Conservation (phyloP, 2,329 filamentous ascomycete genomes). For the Phaeophleospora eucalypticola region DNA sequence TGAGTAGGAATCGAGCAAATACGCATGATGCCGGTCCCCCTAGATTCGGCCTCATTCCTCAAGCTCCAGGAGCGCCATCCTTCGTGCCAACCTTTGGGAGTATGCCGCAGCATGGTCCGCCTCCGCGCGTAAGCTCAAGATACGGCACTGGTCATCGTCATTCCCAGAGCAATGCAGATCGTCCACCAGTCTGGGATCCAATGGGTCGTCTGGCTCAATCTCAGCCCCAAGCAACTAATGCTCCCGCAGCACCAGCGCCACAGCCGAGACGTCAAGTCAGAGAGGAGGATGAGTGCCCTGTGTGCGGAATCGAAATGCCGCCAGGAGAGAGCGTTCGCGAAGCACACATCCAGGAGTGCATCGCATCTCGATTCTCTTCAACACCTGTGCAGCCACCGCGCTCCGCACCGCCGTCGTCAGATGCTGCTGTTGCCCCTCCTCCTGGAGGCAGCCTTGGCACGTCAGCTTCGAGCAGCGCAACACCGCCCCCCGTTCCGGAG, state of each 20-base stretch:
- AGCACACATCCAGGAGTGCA: slow-evolving; percentile 40
- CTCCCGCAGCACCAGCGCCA: background rate
- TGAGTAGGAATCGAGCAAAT: too few relatives aligned
- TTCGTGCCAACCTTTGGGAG: too few relatives aligned
- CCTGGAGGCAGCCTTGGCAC: background rate
- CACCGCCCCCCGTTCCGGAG: slow-evolving; percentile 14
- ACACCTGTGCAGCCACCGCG: slow-evolving; percentile 10
- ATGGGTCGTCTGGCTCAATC: too few relatives aligned
- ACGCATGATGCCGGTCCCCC: too few relatives aligned
- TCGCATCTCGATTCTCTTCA: slow-evolving; percentile 25
- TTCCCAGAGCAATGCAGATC: too few relatives aligned
- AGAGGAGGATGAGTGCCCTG: slow-evolving; percentile 76
- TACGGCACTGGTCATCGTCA: too few relatives aligned
- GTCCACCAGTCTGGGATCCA: too few relatives aligned
- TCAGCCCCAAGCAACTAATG: too few relatives aligned
- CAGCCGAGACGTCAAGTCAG: slow-evolving; percentile 30
- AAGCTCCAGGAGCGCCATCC: too few relatives aligned
- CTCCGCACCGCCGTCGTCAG: slow-evolving; percentile 13
- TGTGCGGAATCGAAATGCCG: slow-evolving; percentile 70
- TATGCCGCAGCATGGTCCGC: too few relatives aligned
- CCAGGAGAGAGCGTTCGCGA: slow-evolving; percentile 44
- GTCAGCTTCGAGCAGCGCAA: slow-evolving; percentile 5
- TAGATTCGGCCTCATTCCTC: too few relatives aligned
- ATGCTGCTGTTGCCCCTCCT: background rate
- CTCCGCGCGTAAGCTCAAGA: too few relatives aligned